Base-by-base conservation (phyloP, 225 moss, liverwort and hornwort species). In the Physcomitrium patens region DNA sequence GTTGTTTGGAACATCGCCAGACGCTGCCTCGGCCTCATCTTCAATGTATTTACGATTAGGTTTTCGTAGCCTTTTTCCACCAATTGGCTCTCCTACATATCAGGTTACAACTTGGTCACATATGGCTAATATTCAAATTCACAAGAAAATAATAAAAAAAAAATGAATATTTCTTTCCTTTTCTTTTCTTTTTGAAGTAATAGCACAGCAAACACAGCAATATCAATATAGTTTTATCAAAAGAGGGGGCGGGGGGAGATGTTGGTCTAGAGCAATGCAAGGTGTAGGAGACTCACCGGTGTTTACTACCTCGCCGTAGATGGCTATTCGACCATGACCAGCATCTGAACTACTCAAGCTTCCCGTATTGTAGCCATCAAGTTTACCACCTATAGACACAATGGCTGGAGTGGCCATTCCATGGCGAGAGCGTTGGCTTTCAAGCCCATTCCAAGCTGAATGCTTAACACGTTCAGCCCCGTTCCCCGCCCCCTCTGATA, bases 41-140 rank as follows among this genome's bases (percentile, higher is more conserved):
- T 97, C 96, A 68, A 97, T 90, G 43, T 97, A 97, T 31, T 91
- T 85, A 24, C 94, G 94, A 69, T 97, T 97, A 13, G 96, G 96
- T 74, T 97, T 97, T 64, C 96, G 84, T 76, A 92, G 89, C 75
- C 96, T 87, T 64, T 97, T 97, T 13, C 91, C 89, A 42, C 90
- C 89, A 47, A 90, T 78, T 41, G 84, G 86, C 66, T 81, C 86
- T 82, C 83, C 92, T 85, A 69, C 46, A 26, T 22, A 69, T 10
- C 62, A 81, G 53, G 52, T 3, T 68, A 64, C 54, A 53, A 4
- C 49, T 68, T 27, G 44, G 52, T 85, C 17, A 85, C 68, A 57
- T 59, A 75, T 28, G 18, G 63, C 45, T 50, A 37, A 12, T 37
- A 47, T 59, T 65, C 65, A 18, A 17, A 6, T 47, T 23, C 19